These are phyloP conservation scores for Trypanosoma cruzi DNA, from an alignment of 208 protist species.

Conservation along the genomic window DNA sequence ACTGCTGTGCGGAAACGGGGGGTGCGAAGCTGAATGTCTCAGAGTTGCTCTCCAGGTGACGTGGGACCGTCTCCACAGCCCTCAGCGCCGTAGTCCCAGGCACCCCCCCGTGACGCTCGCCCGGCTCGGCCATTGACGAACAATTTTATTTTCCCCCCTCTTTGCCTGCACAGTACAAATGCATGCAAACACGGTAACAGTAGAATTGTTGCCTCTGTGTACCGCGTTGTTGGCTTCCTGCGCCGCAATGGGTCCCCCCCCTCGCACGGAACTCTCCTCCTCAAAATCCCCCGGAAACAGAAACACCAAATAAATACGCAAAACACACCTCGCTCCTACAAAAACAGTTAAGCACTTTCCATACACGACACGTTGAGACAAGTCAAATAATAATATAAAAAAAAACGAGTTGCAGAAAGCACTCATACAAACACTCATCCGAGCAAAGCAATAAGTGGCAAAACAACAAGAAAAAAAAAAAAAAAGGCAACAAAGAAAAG, in stretches of 20 bases:
- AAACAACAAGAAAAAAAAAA: too few relatives aligned
- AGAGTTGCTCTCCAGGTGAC: not conserved
- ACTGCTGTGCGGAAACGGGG: conserved; percentile 36
- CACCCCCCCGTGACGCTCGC: not conserved
- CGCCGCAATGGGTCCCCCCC: not conserved
- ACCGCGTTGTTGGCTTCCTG: not conserved
- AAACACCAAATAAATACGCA: not conserved
- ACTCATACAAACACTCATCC: not conserved
- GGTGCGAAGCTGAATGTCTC: conserved; percentile 6
- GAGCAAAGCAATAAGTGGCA: not conserved
- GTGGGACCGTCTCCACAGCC: not conserved
- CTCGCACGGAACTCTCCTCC: not conserved
- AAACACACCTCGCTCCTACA: not conserved
- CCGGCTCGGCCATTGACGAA: conserved; percentile 9
- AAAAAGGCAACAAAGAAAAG: conserved; percentile 23
- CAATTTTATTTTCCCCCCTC: not conserved
- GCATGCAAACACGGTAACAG: not conserved
- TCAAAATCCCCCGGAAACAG: not conserved
- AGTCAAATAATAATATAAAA: conserved; percentile 8
- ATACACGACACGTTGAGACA: too few relatives aligned
- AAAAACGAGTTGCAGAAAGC: not conserved
- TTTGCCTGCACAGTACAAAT: not conserved
- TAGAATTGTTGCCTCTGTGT: not conserved
- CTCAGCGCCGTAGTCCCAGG: conserved; percentile 20
- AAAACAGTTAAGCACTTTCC: too few relatives aligned